These are phyloP conservation scores for Acorus gramineus DNA, from an alignment of 106 monocot genomes.

Conservation along the genomic window DNA sequence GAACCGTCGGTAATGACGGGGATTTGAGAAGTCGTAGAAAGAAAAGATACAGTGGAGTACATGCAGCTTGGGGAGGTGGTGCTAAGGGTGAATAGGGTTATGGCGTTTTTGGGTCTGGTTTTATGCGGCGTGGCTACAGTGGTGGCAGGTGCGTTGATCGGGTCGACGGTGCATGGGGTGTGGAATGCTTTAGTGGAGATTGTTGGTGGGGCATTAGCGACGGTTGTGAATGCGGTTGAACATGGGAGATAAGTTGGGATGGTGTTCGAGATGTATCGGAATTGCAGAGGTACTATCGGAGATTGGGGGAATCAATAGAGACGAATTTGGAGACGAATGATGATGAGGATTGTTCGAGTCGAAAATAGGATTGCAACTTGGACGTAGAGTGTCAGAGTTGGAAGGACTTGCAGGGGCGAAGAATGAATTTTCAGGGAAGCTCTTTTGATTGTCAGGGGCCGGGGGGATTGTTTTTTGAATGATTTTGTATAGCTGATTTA, in stretches of 20 bases:
- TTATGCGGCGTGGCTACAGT: background rate
- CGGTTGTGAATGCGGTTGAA: constrained; percentile 17
- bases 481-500: too few relatives aligned
- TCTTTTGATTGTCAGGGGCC: background rate
- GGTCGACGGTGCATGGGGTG: background rate
- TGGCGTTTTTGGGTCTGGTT: background rate
- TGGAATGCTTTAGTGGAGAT: background rate
- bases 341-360: background rate
- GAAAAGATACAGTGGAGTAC: background rate
- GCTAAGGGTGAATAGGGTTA: background rate
- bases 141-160: background rate
- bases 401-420: background rate
- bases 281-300: constrained; percentile 26
- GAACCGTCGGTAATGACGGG: background rate
- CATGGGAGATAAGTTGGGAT: constrained; percentile 32
- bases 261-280: constrained; percentile 34
- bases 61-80: background rate
- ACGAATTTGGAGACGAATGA: constrained; percentile 8
- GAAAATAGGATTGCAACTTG: constrained; percentile 5
- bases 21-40: background rate
- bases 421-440: constrained; percentile 7
- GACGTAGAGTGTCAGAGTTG: constrained; percentile 5
- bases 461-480: too few relatives aligned
- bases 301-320: constrained; percentile 27
- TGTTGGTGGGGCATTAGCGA: constrained; percentile 2